Base-by-base conservation (phyloP, 2,329 filamentous ascomycete species). In the Apiospora hydei region DNA sequence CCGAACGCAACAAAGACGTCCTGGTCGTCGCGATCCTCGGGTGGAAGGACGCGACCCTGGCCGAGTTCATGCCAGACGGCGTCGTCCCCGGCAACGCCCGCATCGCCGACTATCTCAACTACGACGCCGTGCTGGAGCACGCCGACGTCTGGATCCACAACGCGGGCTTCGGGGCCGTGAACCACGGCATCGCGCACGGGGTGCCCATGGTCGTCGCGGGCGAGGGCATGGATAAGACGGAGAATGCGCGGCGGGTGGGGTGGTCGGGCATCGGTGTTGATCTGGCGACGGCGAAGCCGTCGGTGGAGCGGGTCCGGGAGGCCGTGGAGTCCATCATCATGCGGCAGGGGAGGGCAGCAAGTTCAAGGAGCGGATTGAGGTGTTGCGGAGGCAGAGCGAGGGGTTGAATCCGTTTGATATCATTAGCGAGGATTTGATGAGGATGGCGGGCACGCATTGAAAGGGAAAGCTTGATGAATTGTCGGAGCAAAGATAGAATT, bases 201-300 rank as follows among this genome's bases (percentile, higher is more conserved):
- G 80, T 84, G 30, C 82, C 83, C 3, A 82, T 83, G 81, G 81
- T 84, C 0, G 78, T 82, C 2, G 82, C 82, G 0, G 83, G 82
- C 21, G 82, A 84, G 71, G 82, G 81, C 0, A 82, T 84, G 78
- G 83, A 84, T 73, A 84, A 84, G 77, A 76, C 77, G 6, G 83
- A 84, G 72, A 84, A 82, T 71, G 77, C 80, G 5, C 76, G 75
- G 44, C 76, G 82, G 2, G 78, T 83, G 1, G 80, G 78, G 3
- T 82, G 75, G 73, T 78, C 78, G 4, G 81, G 82, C 0, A 76
- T 81, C 18, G 83, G 82, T 0, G 71, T 84, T 5, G 79, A 83
- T 46, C 74, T 81, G 26, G 76, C 70, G 10, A 77, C 73, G 0
- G 77, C 78, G 1, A 78, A 69, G 4, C 82, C 82, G 1, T 71